A percentile compares a stretch with the other conserved stretches of the same genome.
Evolutionary conservation across 768 basidiomycete species (phyloP).

Genomic region (Mycena amicta): DNA sequence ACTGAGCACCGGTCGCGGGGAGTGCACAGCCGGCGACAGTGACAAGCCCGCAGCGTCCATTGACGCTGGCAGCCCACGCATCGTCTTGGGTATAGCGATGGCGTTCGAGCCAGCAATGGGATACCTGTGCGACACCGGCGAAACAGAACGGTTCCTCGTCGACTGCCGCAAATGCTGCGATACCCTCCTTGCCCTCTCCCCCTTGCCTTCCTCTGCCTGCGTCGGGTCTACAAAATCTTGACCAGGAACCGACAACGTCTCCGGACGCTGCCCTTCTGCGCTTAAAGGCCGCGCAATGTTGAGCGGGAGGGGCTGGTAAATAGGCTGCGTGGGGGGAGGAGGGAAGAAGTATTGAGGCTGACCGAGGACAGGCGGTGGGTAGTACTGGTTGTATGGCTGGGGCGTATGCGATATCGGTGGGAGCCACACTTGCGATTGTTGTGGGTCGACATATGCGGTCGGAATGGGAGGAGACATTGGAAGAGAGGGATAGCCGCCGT

Average conservation of each 20-base stretch:
- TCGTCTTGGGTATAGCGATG: conserved; percentile 17
- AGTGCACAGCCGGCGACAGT: conserved; percentile 45
- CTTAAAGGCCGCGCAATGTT: conserved; percentile 31
- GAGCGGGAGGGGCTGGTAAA: conserved; percentile 20
- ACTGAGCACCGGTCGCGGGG: conserved; percentile 70
- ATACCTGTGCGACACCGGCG: conserved; percentile 60
- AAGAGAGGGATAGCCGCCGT: conserved; percentile 36
- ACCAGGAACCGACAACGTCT: conserved; percentile 19
- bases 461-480: conserved; percentile 42
- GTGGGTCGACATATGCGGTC: conserved; percentile 40
- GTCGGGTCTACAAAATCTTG: conserved; percentile 28
- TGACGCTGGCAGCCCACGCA: conserved; percentile 8
- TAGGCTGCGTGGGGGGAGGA: conserved; percentile 26
- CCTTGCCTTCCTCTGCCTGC: conserved; percentile 59
- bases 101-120: conserved; percentile 36
- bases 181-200: conserved; percentile 58
- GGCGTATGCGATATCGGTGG: conserved; percentile 40
- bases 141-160: conserved; percentile 62
- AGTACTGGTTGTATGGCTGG: conserved; percentile 32
- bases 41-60: conserved; percentile 23
- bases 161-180: conserved; percentile 60
- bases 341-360: conserved; percentile 39
- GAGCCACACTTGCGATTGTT: conserved; percentile 53
- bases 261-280: conserved; percentile 24
- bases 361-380: conserved; percentile 26